Base-by-base conservation (phyloP, 2,329 filamentous ascomycete genomes). In the Ascocoryne sarcoides region DNA sequence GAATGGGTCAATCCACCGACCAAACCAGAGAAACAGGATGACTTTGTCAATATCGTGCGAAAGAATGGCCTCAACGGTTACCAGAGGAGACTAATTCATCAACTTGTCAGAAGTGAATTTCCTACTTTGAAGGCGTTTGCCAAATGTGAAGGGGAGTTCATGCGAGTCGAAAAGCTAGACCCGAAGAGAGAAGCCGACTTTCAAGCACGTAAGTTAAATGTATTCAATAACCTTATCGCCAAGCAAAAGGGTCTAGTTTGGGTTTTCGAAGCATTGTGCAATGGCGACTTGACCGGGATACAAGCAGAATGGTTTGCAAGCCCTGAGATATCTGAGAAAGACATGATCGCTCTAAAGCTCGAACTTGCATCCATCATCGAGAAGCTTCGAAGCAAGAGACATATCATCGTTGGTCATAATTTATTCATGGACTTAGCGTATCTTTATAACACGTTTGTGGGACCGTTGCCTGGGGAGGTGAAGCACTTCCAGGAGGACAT, bases 11-110 rank as follows among this genome's bases (percentile, higher is more conserved):
- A 50, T 23, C 38, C 8, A n/a, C 5, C 3, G 8, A 26, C 20
- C 1, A 31, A 55, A 52, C 41, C 51, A 1, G 46, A 52, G 26
- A n/a, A n/a, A n/a, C n/a, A n/a, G n/a, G n/a, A 57, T 7, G 37
- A 58, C 7, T 70, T 63, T 45, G 57, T 71, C 43, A 73, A 72
- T 44, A 63, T 73, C 19, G 62, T 65, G 3, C 59, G 60, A 10
- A 52, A 61, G 3, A 47, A 45, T 14, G 52, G 58, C 8, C 54
- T 79, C 18, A 76, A 69, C 44, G 66, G 69, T 1, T 82, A 74
- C 50, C 78, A 84, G 54, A 76, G 79, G 55, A 68, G 76, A 23
- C 64, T 84, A 4, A 68, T 84, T 1, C 75, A 84, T 53, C 78
- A 83, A 50, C 63, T 82, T 10, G 68, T 84, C n/a, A 68, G 75